These are phyloP conservation scores for Exophiala calicioides DNA, from an alignment of 2,329 filamentous ascomycete genomes.

Conservation along the genomic window DNA sequence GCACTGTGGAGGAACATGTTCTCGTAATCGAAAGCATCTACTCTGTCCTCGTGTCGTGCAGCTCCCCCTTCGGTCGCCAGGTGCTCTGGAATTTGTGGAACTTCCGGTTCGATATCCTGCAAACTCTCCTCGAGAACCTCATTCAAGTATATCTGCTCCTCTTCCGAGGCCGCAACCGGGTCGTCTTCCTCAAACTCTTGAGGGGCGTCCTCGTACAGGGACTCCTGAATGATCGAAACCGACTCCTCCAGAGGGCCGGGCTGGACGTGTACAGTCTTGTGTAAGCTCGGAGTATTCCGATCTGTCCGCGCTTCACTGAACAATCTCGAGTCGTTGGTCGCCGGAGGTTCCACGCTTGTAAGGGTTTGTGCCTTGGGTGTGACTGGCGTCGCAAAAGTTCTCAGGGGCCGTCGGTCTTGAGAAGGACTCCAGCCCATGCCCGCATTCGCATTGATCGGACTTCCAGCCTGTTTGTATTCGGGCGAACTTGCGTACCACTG, in stretches of 20 bases:
- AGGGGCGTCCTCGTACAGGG: slow-evolving; percentile 45
- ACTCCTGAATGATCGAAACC: slow-evolving; percentile 34
- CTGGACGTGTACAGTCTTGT: slow-evolving; percentile 30
- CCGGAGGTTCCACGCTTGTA: slow-evolving; percentile 20
- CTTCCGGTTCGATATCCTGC: slow-evolving; percentile 39
- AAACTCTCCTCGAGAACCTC: slow-evolving; percentile 46
- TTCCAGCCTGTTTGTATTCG: slow-evolving; percentile 38
- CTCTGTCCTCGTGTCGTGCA: slow-evolving; percentile 84
- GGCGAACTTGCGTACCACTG: slow-evolving; percentile 52
- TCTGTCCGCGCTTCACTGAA: slow-evolving; percentile 29
- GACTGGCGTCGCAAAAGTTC: slow-evolving; percentile 21
- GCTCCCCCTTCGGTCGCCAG: slow-evolving; percentile 50
- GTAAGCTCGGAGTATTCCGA: slow-evolving; percentile 28
- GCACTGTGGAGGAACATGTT: slow-evolving; percentile 94
- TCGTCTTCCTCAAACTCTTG: slow-evolving; percentile 43
- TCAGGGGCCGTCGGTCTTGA: slow-evolving; percentile 9
- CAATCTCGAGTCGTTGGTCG: slow-evolving; percentile 23
- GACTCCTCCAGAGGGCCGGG: slow-evolving; percentile 14
- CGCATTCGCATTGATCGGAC: slow-evolving; percentile 39
- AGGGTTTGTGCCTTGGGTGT: slow-evolving; percentile 27
- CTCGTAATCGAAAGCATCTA: slow-evolving; percentile 95
- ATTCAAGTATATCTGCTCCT: slow-evolving; percentile 55
- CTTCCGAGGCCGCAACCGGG: slow-evolving; percentile 31
- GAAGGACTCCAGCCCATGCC: slow-evolving; percentile 37
- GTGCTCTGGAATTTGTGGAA: slow-evolving; percentile 35